These are phyloP conservation scores for Hymenochaete sp. DNA, from an alignment of 1,284 basidiomycete species.

Conservation along the genomic window DNA sequence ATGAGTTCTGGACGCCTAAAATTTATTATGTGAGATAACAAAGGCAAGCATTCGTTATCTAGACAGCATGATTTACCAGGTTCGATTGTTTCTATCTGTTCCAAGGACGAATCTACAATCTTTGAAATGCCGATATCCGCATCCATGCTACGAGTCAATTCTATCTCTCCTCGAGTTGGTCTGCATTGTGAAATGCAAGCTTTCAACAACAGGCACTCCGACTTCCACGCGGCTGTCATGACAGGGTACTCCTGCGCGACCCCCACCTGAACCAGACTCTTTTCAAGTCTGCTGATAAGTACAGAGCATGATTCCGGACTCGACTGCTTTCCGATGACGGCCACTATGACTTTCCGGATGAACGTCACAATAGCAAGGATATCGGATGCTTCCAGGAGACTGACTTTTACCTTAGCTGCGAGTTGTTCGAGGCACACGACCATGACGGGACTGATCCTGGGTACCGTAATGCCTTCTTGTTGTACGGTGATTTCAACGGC, in stretches of 20 bases:
- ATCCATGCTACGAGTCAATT: constrained; percentile 1
- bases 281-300: no score
- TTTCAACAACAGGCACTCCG: constrained; percentile 36
- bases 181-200: constrained; percentile 26
- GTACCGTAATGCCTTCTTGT: constrained; percentile 8
- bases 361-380: constrained; percentile 55
- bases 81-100: constrained; percentile 32
- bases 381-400: constrained; percentile 49
- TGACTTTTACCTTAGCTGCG: constrained; percentile 47
- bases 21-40: constrained; percentile 2
- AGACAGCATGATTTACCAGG: constrained; percentile 31
- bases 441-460: constrained; percentile 60
- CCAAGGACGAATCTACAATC: constrained; percentile 30
- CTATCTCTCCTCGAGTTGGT: no score
- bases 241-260: constrained; percentile 29
- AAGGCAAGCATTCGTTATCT: neutral
- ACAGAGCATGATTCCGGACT: constrained; percentile 33
- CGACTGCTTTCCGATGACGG: constrained; percentile 47
- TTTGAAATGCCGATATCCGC: neutral
- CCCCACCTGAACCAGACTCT: constrained; percentile 32
- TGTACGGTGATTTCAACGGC: no score
- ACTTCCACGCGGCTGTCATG: constrained; percentile 36
- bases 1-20: constrained; percentile 28
- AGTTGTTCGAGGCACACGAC: constrained; percentile 74
- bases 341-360: constrained; percentile 49